Conservation (phyloP, 2,329 filamentous ascomycete species). For the Colletotrichum salicis region DNA sequence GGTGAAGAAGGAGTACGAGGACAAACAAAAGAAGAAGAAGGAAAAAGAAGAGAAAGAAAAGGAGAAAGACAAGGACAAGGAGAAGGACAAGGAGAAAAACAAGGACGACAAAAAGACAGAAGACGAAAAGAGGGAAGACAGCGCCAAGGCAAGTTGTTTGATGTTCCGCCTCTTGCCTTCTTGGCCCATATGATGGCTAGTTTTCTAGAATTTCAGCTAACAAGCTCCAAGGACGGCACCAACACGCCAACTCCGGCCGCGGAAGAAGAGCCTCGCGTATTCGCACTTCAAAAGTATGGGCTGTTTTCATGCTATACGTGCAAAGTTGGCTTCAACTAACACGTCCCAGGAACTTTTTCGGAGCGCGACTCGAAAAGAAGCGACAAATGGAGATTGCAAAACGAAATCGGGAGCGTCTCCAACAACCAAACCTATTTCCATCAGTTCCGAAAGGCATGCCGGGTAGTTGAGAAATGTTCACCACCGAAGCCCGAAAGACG, state of each 20-base stretch:
- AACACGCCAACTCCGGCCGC: constrained; percentile 46
- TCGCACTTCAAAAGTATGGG: constrained; percentile 57
- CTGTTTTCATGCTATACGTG: neutral
- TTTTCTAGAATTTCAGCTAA: neutral
- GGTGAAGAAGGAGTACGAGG: constrained; percentile 81
- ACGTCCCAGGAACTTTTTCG: constrained; percentile 75
- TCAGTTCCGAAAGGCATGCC: constrained; percentile 77
- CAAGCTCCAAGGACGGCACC: constrained; percentile 57
- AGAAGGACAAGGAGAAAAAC: constrained; percentile 59
- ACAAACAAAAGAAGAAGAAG: constrained; percentile 74
- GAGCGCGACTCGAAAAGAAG: constrained; percentile 83
- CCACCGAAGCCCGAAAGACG: neutral
- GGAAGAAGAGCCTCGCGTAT: constrained; percentile 81
- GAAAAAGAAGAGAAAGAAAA: constrained; percentile 66
- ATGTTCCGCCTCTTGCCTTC: too few species aligned
- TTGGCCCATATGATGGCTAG: neutral
- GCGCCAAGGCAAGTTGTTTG: constrained; percentile 37
- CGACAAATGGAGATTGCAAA: constrained; percentile 82
- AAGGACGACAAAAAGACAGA: constrained; percentile 52
- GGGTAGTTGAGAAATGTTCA: constrained; percentile 39
- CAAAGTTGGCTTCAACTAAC: neutral
- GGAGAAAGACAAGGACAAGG: constrained; percentile 46
- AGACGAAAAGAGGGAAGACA: constrained; percentile 48
- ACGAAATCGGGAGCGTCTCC: constrained; percentile 82
- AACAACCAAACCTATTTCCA: constrained; percentile 83